Evolutionary conservation across 805 yeast species (phyloP), one percentile per base, ranked within the genome.

Genomic region (Kodamaea sagamina): DNA sequence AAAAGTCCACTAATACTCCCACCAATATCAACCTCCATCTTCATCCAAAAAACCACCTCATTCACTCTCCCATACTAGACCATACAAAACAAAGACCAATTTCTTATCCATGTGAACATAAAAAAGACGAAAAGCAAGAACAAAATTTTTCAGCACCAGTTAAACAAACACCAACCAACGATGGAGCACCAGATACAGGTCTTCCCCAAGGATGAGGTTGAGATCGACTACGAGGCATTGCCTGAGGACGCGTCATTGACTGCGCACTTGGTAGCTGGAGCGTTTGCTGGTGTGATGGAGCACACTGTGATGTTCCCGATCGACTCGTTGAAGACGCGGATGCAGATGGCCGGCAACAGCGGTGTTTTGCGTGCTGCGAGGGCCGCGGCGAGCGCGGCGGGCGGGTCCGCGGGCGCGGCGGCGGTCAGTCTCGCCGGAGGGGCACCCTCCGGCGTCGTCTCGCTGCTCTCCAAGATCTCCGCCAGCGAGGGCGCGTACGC

Each of bases 231-330:
- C 64, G 99, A 92, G 65, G 82, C 97, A 4, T 74, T 92, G 21
- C 98, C 98, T 1, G 86, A 82, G 26, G 81, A 82, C 55, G 89
- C 97, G 8, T 82, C 97, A 1, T 68, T 93, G 42, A 60, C 80
- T 4, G 87, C 95, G 3, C 95, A 90, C 60, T 74, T 92, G 47
- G 60, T 80, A 9, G 98, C 98, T 1, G 99, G 99, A 8, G 98
- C 97, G 0, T 87, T 89, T 67, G 98, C 99, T n/a, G 99, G 99
- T 19, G 88, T 93, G 44, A 88, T 92, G 97, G 99, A 92, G 62
- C 99, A 92, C 65, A 82, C 96, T 1, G 89, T 92, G 35, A 89
- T 92, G 97, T 92, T 82, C 61, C 99, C 99, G 1, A 81, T 92
- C 31, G 99, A 92, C 62, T 92, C 95, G n/a, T 78, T 92, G 53